Evolutionary conservation across 1,139 yeast genomes (phyloP), one percentile per base, ranked within the genome.

Genomic region (Pichia norvegensis): DNA sequence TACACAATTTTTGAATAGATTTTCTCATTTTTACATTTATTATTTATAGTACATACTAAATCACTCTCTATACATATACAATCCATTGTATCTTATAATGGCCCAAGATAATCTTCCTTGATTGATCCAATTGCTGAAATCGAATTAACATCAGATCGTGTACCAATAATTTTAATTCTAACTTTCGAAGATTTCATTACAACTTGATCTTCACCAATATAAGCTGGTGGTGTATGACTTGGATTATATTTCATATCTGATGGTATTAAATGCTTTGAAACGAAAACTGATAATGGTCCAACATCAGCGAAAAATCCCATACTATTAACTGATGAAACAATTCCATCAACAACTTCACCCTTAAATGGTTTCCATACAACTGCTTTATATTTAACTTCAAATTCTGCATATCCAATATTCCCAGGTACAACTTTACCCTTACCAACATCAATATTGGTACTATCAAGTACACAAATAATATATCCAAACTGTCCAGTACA

Each of bases 401-500:
- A 92, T 66, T 90, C 97, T 0, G 98, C 98, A 61, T 90, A 83
- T 10, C 99, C 98, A 47, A 74, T 76, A 36, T 74, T 67, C 13
- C 92, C 83, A 2, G 98, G 95, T 43, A 92, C 76, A 52, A 92
- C 86, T 58, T 87, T 74, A 29, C 98, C 99, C 58, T 87, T 84
- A 43, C 97, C 98, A 40, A 92, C 95, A 62, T 92, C 97, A 51
- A 94, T 87, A 57, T 83, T 79, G 84, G 86, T 87, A 55, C 95
- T 87, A 62, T 92, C 98, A 63, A 92, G 73, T 38, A 92, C 98
- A 67, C 97, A 92, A 49, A 92, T 85, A 57, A 92, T 92, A 66
- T 92, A 92, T 8, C 99, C 99, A 68, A 92, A 92, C 65, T 92
- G 96, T 57, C 99, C 99, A 1, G 98, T 88, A 68, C 98, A 94